Evolutionary conservation across 192 early-diverging fungal species (phyloP).

Genomic region (Phycomyces nitens): DNA sequence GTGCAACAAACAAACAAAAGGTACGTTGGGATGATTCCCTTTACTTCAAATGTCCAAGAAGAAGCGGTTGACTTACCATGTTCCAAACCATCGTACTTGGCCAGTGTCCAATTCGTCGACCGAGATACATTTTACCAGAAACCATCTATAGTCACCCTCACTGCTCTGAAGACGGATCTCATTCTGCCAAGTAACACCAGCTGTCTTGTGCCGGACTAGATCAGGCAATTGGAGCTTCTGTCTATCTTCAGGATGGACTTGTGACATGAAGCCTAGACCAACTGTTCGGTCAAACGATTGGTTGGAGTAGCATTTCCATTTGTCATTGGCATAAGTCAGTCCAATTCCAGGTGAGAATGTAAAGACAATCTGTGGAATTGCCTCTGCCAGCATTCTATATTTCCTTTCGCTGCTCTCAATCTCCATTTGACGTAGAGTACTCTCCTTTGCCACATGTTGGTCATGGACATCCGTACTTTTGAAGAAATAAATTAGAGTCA

Average conservation of each 20-base stretch:
- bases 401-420: constrained; percentile 55
- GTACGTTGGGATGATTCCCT: no score
- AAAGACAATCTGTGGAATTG: constrained; percentile 60
- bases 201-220: constrained; percentile 20
- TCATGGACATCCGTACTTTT: constrained; percentile 56
- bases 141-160: constrained; percentile 49
- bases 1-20: constrained; percentile 6
- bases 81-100: constrained; percentile 51
- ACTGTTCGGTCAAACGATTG: constrained; percentile 45
- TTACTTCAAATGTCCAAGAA: not conserved
- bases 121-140: constrained; percentile 54
- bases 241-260: constrained; percentile 54
- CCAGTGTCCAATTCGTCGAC: constrained; percentile 47
- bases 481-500: not conserved
- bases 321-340: constrained; percentile 50
- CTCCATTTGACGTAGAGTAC: constrained; percentile 44
- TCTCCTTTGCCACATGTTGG: constrained; percentile 45
- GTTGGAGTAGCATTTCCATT: constrained; percentile 53
- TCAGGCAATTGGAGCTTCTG: constrained; percentile 44
- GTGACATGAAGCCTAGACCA: constrained; percentile 52
- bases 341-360: constrained; percentile 48
- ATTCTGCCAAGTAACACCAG: constrained; percentile 41
- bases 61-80: constrained; percentile 34
- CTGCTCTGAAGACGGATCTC: constrained; percentile 43
- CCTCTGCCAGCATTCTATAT: constrained; percentile 53